phyloP scores from a whole-genome alignment of 2,329 filamentous ascomycete genomes.

The Fusarium hainanense region DNA sequence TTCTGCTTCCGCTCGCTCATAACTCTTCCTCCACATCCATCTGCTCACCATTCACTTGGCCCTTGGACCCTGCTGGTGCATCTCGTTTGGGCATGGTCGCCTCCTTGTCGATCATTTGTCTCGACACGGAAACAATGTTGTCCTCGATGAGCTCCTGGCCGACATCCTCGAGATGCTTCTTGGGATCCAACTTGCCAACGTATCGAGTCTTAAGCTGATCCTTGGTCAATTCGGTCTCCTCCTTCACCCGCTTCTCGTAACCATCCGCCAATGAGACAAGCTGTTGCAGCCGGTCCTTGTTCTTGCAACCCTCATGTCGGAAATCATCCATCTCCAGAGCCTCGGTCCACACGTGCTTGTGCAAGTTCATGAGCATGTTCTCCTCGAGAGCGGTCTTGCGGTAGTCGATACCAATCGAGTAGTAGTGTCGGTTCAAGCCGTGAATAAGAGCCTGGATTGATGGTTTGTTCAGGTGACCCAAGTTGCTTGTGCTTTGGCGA shows the following conservation, averaged over 20 bases:
- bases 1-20: slow-evolving; percentile 41
- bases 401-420: slow-evolving; percentile 98
- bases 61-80: slow-evolving; percentile 57
- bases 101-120: slow-evolving; percentile 99
- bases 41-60: slow-evolving; percentile 64
- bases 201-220: slow-evolving; percentile 99
- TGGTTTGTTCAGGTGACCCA: slow-evolving; percentile 98
- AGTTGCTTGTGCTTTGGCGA: slow-evolving; percentile 95
- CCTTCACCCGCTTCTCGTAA: slow-evolving; percentile 98
- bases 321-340: slow-evolving; percentile 98
- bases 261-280: slow-evolving; percentile 91
- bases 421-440: slow-evolving; percentile 98
- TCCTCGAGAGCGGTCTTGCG: slow-evolving; percentile 97
- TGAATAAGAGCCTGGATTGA: slow-evolving; percentile 99
- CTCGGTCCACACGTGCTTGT: slow-evolving; percentile 99
- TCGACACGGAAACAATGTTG: slow-evolving; percentile 97
- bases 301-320: slow-evolving; percentile 82
- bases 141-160: slow-evolving; percentile 98
- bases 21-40: slow-evolving; percentile 78
- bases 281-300: slow-evolving; percentile 87
- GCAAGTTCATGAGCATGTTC: slow-evolving; percentile 99
- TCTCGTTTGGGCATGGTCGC: slow-evolving; percentile 87
- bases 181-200: slow-evolving; percentile 97
- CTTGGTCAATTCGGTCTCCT: slow-evolving; percentile 96
- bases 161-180: slow-evolving; percentile 98